Evolutionary conservation across 139 green algal genomes (phyloP).

Genomic region (Picochlorum sp.): DNA sequence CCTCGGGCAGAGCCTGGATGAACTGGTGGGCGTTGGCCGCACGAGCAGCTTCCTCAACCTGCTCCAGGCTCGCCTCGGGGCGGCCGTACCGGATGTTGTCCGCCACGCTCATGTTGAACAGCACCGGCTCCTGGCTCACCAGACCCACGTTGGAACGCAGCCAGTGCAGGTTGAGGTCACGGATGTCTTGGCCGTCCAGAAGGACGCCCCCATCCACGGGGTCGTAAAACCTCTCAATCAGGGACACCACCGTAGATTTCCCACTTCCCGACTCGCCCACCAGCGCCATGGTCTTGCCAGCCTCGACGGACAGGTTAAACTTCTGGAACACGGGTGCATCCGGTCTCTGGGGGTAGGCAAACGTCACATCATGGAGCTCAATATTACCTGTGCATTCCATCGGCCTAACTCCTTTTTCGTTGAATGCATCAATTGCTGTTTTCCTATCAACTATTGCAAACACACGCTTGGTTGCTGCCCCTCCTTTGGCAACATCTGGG

Average conservation of each 20-base stretch:
- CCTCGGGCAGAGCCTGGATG: too few species aligned
- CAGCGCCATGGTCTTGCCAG: slow-evolving; percentile 67
- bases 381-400: slow-evolving; percentile 13
- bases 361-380: slow-evolving; percentile 39
- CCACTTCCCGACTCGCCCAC: slow-evolving; percentile 83
- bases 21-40: too few species aligned
- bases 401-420: slow-evolving; percentile 18
- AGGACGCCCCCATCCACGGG: slow-evolving; percentile 30
- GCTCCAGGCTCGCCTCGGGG: too few species aligned
- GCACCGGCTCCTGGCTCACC: too few species aligned
- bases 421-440: slow-evolving; percentile 45
- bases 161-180: too few species aligned
- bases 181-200: slow-evolving; percentile 72
- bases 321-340: slow-evolving; percentile 44
- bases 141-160: too few species aligned
- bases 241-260: slow-evolving; percentile 83
- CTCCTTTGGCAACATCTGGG: slow-evolving; percentile 62
- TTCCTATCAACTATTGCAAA: slow-evolving; percentile 72
- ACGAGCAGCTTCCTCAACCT: too few species aligned
- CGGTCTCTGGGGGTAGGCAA: slow-evolving; percentile 59
- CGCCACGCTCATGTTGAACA: too few species aligned
- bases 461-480: slow-evolving; percentile 46
- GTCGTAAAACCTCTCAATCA: slow-evolving; percentile 87
- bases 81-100: too few species aligned
- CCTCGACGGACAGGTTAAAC: slow-evolving; percentile 48